phyloP scores from a whole-genome alignment of 768 basidiomycete species.

The Candolleomyces eurysporus region DNA sequence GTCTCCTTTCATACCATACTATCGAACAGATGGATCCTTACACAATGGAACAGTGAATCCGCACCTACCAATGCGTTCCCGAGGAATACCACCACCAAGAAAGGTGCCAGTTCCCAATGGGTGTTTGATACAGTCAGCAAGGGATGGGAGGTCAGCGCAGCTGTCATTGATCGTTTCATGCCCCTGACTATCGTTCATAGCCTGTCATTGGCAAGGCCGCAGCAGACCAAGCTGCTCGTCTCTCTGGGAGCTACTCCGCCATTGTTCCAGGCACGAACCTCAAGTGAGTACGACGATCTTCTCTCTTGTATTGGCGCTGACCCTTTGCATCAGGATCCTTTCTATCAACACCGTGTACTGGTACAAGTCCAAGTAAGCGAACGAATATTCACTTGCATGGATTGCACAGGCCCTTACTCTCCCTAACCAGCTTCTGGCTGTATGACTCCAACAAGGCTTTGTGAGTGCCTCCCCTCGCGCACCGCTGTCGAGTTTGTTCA shows the following conservation, averaged over 20 bases:
- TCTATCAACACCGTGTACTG: conserved; percentile 61
- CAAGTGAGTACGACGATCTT: conserved; percentile 26
- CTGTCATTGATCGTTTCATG: background rate
- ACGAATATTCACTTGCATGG: background rate
- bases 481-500: no score
- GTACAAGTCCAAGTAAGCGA: conserved; percentile 55
- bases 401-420: background rate
- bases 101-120: conserved; percentile 42
- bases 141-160: conserved; percentile 44
- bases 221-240: conserved; percentile 40
- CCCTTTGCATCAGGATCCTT: conserved; percentile 41
- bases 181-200: background rate
- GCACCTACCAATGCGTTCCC: conserved; percentile 61
- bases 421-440: conserved; percentile 48
- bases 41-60: conserved; percentile 40
- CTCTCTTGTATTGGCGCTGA: no score
- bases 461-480: conserved; percentile 11
- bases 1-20: no score
- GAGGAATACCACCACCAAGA: conserved; percentile 37
- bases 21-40: no score
- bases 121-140: conserved; percentile 51
- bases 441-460: conserved; percentile 50
- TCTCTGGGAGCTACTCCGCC: conserved; percentile 55
- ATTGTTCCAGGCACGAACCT: conserved; percentile 48
- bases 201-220: conserved; percentile 33